Evolutionary conservation across 2,329 filamentous ascomycete genomes (phyloP).

Genomic region (Corinectria fuckeliana): DNA sequence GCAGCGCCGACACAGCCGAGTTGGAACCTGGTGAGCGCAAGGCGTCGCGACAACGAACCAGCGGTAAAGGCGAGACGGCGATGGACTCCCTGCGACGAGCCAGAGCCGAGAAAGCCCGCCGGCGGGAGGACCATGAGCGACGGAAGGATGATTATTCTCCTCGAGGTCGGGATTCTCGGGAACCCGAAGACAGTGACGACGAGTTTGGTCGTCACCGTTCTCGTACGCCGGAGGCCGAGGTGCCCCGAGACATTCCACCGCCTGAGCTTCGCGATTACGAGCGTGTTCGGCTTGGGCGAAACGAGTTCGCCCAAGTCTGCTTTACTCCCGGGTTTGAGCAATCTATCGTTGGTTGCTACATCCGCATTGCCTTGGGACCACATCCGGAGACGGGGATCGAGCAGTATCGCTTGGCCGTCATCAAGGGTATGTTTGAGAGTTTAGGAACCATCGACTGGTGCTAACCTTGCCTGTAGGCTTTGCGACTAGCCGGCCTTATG

Average conservation of each 20-base stretch:
- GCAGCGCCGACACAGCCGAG: conserved; percentile 80
- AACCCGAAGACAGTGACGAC: conserved; percentile 75
- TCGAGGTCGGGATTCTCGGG: conserved; percentile 46
- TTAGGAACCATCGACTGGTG: background rate
- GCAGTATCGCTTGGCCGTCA: conserved; percentile 85
- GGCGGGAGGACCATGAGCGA: conserved; percentile 62
- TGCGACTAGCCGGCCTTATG: conserved; percentile 79
- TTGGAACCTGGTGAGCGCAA: conserved; percentile 78
- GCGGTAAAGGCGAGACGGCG: conserved; percentile 56
- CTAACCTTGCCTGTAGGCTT: conserved; percentile 65
- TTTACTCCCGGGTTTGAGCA: conserved; percentile 91
- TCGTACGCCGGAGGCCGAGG: conserved; percentile 66
- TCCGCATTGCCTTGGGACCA: conserved; percentile 81
- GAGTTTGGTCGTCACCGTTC: conserved; percentile 72
- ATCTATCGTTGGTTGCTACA: conserved; percentile 82
- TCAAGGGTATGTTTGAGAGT: conserved; percentile 71
- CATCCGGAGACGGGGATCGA: conserved; percentile 75
- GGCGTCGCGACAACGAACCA: conserved; percentile 72
- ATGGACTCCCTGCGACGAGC: conserved; percentile 74
- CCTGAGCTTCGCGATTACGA: conserved; percentile 83
- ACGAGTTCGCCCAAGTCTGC: conserved; percentile 87
- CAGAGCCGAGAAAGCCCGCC: conserved; percentile 64
- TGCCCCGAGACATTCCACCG: conserved; percentile 72
- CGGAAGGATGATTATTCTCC: conserved; percentile 60
- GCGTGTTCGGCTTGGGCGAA: conserved; percentile 81